Base-by-base conservation (phyloP, 2,329 filamentous ascomycete genomes). In the Cercospora citrullina region DNA sequence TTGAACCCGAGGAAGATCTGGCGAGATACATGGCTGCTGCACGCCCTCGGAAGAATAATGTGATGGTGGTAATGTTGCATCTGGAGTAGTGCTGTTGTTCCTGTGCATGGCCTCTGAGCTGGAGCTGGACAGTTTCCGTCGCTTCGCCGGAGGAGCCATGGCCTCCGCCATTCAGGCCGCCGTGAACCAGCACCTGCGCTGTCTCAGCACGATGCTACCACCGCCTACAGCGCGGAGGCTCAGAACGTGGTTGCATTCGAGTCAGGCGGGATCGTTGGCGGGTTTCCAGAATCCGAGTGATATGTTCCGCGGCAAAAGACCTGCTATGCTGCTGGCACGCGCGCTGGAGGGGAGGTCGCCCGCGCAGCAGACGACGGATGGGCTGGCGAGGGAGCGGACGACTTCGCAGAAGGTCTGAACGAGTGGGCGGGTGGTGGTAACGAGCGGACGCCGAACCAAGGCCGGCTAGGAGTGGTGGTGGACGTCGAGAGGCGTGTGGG, bases 381-480 rank as follows among this genome's bases (percentile, higher is more conserved):
- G 53, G 53, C 45, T 45, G 63, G 33, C 51, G 72, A 71, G 62
- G 30, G 71, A 70, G 66, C 59, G 69, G 70, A 71, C 45, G 68
- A 68, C 69, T 71, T 74, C 73, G 70, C 72, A 72, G 72, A 74
- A 72, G 73, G 64, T 73, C 69, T 23, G 68, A 60, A 39, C 64
- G 42, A 63, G 57, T 60, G 59, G 60, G 48, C 66, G 61, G 67
- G 36, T 58, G 67, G 53, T 36, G 65, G 69, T 65, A 76, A 74
- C 74, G 75, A 77, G 65, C 71, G 75, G 72, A 76, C 74, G 72
- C 69, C 72, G 74, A 73, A 73, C 65, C 68, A 68, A 75, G 71
- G 73, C 74, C 75, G 72, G 69, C 72, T 65, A 57, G 53, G 61
- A 69, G 60, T 26, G 30, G 18, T n/a, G 61, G 23, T 53, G 28